Percentiles rank a stretch among this genome's conserved stretches.
Evolutionary conservation across 2,329 filamentous ascomycete genomes (phyloP).

Genomic region (Metarhizium anisopliae): DNA sequence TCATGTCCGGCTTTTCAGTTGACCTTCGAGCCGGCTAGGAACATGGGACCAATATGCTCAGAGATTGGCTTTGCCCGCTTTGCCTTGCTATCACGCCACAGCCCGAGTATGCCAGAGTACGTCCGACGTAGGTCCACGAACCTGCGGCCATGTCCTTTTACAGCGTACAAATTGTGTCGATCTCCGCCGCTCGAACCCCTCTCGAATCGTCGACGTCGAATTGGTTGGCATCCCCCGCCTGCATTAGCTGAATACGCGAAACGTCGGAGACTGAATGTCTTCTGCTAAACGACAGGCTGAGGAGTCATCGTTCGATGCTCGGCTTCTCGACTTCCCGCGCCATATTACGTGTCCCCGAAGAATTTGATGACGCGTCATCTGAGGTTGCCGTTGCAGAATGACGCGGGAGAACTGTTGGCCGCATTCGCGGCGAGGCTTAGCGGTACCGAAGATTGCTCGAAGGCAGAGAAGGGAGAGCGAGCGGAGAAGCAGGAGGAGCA

Average conservation of each 20-base stretch:
- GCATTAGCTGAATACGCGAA: background rate
- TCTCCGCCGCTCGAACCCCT: background rate
- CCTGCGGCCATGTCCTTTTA: constrained; percentile 1
- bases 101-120: background rate
- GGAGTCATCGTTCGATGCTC: background rate
- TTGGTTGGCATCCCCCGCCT: background rate
- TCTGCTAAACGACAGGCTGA: background rate
- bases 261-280: background rate
- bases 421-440: background rate
- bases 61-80: background rate
- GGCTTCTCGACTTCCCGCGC: background rate
- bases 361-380: background rate
- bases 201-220: background rate
- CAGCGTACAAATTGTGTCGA: background rate
- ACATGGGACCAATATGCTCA: background rate
- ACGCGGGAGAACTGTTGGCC: background rate
- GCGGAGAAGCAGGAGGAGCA: background rate
- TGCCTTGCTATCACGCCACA: background rate
- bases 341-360: background rate
- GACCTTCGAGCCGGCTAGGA: background rate
- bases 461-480: background rate
- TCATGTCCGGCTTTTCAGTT: background rate
- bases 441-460: background rate
- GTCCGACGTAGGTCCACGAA: background rate
- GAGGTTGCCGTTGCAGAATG: background rate